phyloP scores from a whole-genome alignment of 495 filamentous ascomycete genomes.

The Hypoxylon perforatum region DNA sequence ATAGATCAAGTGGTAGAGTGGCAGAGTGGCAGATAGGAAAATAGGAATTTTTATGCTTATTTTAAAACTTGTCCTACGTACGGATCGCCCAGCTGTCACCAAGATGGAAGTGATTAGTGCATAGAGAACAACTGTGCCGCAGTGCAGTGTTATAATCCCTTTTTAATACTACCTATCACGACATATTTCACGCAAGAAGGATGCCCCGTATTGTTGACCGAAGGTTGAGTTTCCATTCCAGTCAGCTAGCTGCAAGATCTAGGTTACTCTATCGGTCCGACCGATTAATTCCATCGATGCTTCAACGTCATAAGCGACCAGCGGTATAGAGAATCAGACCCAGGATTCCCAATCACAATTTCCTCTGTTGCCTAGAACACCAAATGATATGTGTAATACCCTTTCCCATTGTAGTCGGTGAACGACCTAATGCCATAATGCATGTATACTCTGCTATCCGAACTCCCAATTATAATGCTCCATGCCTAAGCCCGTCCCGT shows the following conservation, averaged over 20 bases:
- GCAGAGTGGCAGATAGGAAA: background rate
- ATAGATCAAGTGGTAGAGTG: conserved; percentile 1
- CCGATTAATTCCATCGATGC: conserved; percentile 13
- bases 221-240: conserved; percentile 29
- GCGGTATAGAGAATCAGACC: conserved; percentile 4
- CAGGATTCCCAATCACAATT: conserved; percentile 5
- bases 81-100: too few relatives aligned
- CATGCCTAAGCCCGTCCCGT: conserved; percentile 7
- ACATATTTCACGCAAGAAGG: conserved; percentile 12
- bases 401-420: conserved; percentile 1
- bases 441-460: conserved; percentile 12
- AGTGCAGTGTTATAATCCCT: background rate
- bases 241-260: conserved; percentile 13
- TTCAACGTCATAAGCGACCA: conserved; percentile 4
- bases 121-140: conserved; percentile 12
- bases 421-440: conserved; percentile 29
- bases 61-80: too few relatives aligned
- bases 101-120: background rate
- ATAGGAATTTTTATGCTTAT: too few relatives aligned
- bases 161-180: background rate
- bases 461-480: conserved; percentile 24
- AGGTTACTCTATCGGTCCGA: conserved; percentile 22
- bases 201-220: conserved; percentile 21
- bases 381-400: conserved; percentile 20
- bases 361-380: conserved; percentile 9